Base-by-base conservation (phyloP, 257 asterid genomes). In the Nicotiana benthamiana region DNA sequence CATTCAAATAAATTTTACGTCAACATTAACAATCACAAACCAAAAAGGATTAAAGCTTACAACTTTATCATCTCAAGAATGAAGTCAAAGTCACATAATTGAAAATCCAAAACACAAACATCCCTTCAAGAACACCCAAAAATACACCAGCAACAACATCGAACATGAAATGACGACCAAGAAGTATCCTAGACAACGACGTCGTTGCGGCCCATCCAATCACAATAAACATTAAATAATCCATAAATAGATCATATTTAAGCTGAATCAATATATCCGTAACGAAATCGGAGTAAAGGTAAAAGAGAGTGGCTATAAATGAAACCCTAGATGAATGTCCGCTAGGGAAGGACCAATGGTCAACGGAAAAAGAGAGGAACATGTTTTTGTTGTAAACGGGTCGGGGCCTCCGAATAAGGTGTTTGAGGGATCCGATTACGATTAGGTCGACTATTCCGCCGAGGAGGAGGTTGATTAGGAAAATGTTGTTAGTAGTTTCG, bases 331-430 rank as follows among this genome's bases (percentile, higher is more conserved):
- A 91, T 26, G 97, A 85, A 79, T 95, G 99, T 34, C 99, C 99
- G 30, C 97, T 92, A 46, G 97, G 99, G 75, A 95, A 95, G 40
- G 99, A 95, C 97, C 98, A 95, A 81, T 95, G 98, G 76, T 95
- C 99, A n/a, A 91, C 97, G 77, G 99, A 87, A 80, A 95, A 93
- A 2, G 93, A 84, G 9, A 92, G 83, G 52, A 90, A 93, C 98
- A 95, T 95, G 61, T 93, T 86, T 70, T 91, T 90, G 83, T 93
- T 93, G 88, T 95, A 95, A 36, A 95, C 89, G 5, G 99, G 99
- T 74, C 98, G 97, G 3, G 97, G 92, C 4, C 99, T 91, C 77
- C 87, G 91, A 81, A 92, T 79, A 2, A 92, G 83, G 82, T 89
- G 94, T 79, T 95, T 95, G 81, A 90, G 85, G 28, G 85, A 79